phyloP scores from a whole-genome alignment of 768 basidiomycete species.

The Termitomyces sp. region DNA sequence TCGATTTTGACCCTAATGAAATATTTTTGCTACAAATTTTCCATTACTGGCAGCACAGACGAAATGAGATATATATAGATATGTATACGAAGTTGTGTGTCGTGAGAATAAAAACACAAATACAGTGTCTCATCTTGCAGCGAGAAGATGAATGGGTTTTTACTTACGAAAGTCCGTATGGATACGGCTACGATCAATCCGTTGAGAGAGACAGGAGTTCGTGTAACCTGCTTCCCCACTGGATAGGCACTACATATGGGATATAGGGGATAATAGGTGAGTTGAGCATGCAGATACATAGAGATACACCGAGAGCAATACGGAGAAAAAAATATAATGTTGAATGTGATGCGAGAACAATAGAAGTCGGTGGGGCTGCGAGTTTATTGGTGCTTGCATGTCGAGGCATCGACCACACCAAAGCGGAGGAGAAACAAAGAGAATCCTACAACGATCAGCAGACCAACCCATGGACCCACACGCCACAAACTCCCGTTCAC shows the following conservation, averaged over 20 bases:
- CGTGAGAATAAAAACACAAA: background rate
- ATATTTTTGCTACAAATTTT: background rate
- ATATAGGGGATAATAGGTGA: background rate
- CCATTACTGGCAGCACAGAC: background rate
- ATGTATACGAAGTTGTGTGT: background rate
- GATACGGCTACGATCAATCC: background rate
- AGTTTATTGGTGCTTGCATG: background rate
- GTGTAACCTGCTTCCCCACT: background rate
- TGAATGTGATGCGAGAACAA: background rate
- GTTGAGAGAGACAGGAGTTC: background rate
- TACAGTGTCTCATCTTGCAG: background rate
- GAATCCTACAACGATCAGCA: background rate
- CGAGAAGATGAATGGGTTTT: background rate
- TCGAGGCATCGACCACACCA: background rate
- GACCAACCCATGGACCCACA: background rate
- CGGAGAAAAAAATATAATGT: background rate
- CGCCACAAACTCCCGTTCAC: too few relatives aligned
- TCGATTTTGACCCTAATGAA: too few relatives aligned
- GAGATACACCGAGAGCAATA: conserved; percentile 9
- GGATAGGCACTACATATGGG: background rate
- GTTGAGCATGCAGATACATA: conserved; percentile 6
- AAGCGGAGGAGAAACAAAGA: background rate
- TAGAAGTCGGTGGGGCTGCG: too few relatives aligned
- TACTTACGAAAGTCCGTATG: background rate
- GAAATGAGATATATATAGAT: background rate